Base-by-base conservation (phyloP, 2,329 filamentous ascomycete genomes). In the Colletotrichum gigasporum region DNA sequence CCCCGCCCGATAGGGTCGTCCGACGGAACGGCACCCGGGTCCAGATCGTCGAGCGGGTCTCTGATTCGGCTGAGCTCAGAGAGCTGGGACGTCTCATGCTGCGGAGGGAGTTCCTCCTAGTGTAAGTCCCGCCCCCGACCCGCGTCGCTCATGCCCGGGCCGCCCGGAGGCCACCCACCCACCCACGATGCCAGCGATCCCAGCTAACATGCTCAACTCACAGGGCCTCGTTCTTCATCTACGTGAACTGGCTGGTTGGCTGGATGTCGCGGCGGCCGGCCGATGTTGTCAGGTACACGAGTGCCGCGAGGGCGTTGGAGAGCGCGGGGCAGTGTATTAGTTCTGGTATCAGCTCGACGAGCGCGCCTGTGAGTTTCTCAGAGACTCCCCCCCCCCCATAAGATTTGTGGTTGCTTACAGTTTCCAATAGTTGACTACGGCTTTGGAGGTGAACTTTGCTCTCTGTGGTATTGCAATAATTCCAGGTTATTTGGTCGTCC, bases 291-390 rank as follows among this genome's bases (percentile, higher is more conserved):
- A 56, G 73, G 20, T 73, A 68, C 20, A 69, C 70, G 47, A 72
- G 68, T 5, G 63, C 70, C 8, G 69, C 68, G 3, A 58, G 71
- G n/a, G 72, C 68, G 14, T 67, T 72, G 2, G 73, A 74, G 26
- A 70, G 69, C 3, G 72, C 71, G 5, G 73, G 72, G 0, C 68
- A 74, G 32, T 72, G 71, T 32, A 61, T 73, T 4, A 66, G 70
- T 14, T 71, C 72, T 12, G 74, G 74, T 0, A 75, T 74, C 28
- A 76, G 72, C 62, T 75, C 73, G 1, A 72, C 72, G 4, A 63
- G 63, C 11, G 56, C 70, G n/a, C 70, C 68, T 20, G 44, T 67
- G 42, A 70, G 42, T 59, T 12, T 0, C 8, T 7, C 3, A n/a
- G 22, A n/a, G 8, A 7, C 18, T 22, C 2, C n/a, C n/a, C n/a